Evolutionary conservation across 129 eudicot species (phyloP), one percentile per base, ranked within the genome.

Genomic region (Saposhnikovia divaricata): DNA sequence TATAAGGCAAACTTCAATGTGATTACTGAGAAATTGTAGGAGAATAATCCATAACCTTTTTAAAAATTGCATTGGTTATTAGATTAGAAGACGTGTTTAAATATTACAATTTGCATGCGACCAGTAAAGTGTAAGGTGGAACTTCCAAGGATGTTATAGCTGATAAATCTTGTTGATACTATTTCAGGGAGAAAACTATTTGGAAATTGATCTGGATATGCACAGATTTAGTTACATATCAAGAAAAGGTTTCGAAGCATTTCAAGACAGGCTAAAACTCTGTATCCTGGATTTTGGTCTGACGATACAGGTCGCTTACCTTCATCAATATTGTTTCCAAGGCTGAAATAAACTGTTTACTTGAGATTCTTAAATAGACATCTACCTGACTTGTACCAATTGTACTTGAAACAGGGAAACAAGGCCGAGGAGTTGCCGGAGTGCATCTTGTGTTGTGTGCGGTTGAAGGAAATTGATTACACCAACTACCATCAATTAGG

Each of bases 211-310:
- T 82, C 79, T 96, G 89, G 96, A 96, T 83, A 88, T 96, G 85
- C 99, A 96, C 85, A 89, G 89, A 84, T 96, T 96, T 85, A 92
- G 97, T 83, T 96, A 92, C 84, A 86, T 96, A 72, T 92, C 97
- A 50, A 90, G 98, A 79, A 96, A 89, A 85, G 99, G 99, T 46
- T 87, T 96, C 15, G 99, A 96, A 81, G 90, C 99, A 76, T 88
- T 96, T 80, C 92, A 42, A 46, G 96, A 92, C 70, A 83, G 97
- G 85, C 79, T 96, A 81, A 92, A 96, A 83, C 82, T 75, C 53
- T 92, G 95, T 74, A 85, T 89, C 72, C 77, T 96, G 50, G 99
- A 96, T 83, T 90, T 92, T 77, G 99, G 99, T 37, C 90, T 92
- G 72, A 92, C 99, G 12, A 89, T 96, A 66, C 99, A 96, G 99